Evolutionary conservation across 1,139 yeast species (phyloP).

Genomic region (Lodderomyces elongisporus): DNA sequence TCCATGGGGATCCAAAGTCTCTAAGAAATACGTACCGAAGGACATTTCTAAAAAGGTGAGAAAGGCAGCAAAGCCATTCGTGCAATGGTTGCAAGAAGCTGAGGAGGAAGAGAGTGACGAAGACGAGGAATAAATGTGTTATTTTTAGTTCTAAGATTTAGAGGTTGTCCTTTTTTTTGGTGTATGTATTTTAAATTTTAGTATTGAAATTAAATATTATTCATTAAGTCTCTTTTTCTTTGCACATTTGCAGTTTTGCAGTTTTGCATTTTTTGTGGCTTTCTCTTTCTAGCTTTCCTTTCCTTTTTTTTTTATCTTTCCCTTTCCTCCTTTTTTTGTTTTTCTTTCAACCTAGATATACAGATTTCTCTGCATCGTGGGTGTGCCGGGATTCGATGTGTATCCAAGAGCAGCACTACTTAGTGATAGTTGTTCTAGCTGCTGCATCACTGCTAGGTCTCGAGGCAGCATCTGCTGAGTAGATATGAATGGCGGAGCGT

Average conservation of each 20-base stretch:
- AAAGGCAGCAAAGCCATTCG: conserved; percentile 92
- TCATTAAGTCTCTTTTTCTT: conserved; percentile 1
- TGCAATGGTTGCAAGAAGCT: conserved; percentile 93
- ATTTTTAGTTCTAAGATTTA: too few relatives aligned
- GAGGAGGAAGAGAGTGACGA: conserved; percentile 62
- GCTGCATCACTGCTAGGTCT: conserved; percentile 41
- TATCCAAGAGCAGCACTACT: conserved; percentile 49
- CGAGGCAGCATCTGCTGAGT: conserved; percentile 19
- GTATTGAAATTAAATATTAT: background rate
- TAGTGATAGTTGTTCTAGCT: conserved; percentile 44
- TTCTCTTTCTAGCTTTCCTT: too few relatives aligned
- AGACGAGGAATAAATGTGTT: conserved; percentile 23
- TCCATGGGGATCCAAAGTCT: conserved; percentile 87
- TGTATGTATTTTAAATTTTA: background rate
- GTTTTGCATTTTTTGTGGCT: background rate
- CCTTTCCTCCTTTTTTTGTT: too few relatives aligned
- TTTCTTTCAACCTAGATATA: conserved; percentile 5
- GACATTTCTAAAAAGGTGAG: conserved; percentile 90
- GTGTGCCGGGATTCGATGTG: conserved; percentile 43
- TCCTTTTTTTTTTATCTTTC: too few relatives aligned
- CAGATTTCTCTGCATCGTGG: conserved; percentile 15
- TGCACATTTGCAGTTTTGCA: background rate
- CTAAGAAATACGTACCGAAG: conserved; percentile 91
- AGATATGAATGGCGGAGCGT: conserved; percentile 8
- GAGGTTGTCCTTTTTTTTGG: conserved; percentile 1